These are phyloP conservation scores for Malus hybrid DNA, from an alignment of 331 rosid genomes.

Conservation along the genomic window DNA sequence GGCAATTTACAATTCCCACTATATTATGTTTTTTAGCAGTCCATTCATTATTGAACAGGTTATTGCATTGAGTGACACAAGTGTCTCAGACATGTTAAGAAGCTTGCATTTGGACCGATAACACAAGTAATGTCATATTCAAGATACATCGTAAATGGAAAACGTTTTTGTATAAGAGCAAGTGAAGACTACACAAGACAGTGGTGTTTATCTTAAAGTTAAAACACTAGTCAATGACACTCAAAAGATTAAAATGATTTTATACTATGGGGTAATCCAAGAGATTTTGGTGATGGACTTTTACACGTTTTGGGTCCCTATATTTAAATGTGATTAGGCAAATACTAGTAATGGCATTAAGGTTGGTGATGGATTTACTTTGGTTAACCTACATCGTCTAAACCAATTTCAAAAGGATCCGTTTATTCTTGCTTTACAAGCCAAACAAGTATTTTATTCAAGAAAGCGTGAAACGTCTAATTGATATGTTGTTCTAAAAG, in stretches of 20 bases:
- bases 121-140: background rate
- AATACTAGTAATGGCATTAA: background rate
- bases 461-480: background rate
- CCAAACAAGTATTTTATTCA: background rate
- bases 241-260: too few relatives aligned
- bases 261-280: background rate
- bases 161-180: background rate
- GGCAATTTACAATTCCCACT: too few relatives aligned
- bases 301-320: background rate
- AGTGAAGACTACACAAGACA: background rate
- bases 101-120: background rate
- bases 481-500: background rate
- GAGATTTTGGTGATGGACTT: background rate
- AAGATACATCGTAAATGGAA: background rate
- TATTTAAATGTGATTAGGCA: conserved; percentile 3
- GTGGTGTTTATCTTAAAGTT: background rate
- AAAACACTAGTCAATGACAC: too few relatives aligned
- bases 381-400: background rate
- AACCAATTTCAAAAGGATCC: background rate
- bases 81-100: too few relatives aligned
- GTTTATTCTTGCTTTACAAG: background rate
- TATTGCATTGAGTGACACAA: too few relatives aligned
- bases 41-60: too few relatives aligned
- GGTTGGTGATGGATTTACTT: background rate
- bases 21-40: too few relatives aligned